phyloP scores from a whole-genome alignment of 2,329 filamentous ascomycete genomes.

The Alternaria viburni region DNA sequence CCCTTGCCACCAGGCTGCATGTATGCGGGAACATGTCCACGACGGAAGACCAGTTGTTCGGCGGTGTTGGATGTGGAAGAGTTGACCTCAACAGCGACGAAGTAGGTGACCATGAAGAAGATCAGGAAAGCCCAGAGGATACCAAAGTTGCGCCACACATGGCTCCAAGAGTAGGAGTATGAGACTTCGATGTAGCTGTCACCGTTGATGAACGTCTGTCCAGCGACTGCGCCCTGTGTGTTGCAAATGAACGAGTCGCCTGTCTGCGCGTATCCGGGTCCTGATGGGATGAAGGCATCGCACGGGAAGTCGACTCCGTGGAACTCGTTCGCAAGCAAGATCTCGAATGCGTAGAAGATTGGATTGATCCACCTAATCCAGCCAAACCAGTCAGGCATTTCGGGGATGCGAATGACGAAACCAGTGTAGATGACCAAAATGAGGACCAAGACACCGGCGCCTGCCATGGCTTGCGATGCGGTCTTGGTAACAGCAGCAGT shows the following conservation, averaged over 20 bases:
- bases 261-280: slow-evolving; percentile 38
- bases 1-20: slow-evolving; percentile 41
- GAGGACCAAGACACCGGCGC: slow-evolving; percentile 64
- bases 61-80: slow-evolving; percentile 67
- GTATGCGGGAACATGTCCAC: slow-evolving; percentile 53
- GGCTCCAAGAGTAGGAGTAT: slow-evolving; percentile 49
- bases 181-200: slow-evolving; percentile 44
- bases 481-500: slow-evolving; percentile 77
- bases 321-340: slow-evolving; percentile 77
- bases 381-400: slow-evolving; percentile 57
- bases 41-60: slow-evolving; percentile 70
- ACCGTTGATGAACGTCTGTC: slow-evolving; percentile 47
- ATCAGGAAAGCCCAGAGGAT: slow-evolving; percentile 70
- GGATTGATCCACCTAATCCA: slow-evolving; percentile 69
- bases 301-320: slow-evolving; percentile 43
- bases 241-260: slow-evolving; percentile 48
- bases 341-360: slow-evolving; percentile 79
- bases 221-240: slow-evolving; percentile 48
- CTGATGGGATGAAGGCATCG: slow-evolving; percentile 47
- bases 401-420: slow-evolving; percentile 69
- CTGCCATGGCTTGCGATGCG: slow-evolving; percentile 62
- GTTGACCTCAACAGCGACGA: slow-evolving; percentile 69
- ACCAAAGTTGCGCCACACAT: slow-evolving; percentile 64
- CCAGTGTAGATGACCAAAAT: slow-evolving; percentile 71
- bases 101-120: slow-evolving; percentile 69